Conservation (phyloP, 2,329 filamentous ascomycete genomes). For the Byssoonygena ceratinophila region DNA sequence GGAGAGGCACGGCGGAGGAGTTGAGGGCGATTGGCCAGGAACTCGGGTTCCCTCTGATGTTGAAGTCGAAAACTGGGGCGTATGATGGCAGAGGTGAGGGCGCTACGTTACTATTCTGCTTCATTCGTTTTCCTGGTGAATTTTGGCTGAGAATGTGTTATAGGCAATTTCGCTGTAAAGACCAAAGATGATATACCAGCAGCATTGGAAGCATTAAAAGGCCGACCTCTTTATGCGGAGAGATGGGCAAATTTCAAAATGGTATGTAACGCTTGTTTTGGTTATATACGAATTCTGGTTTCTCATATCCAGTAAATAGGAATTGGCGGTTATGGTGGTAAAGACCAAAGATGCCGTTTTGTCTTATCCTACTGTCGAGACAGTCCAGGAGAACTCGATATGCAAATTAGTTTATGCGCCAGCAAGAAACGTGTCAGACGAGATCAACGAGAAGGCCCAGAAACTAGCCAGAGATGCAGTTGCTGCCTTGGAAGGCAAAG, state of each 20-base stretch:
- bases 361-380: conserved; percentile 85
- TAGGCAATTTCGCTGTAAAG: conserved; percentile 57
- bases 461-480: conserved; percentile 70
- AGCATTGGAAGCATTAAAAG: conserved; percentile 60
- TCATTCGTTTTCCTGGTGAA: conserved; percentile 10
- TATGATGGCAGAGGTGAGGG: conserved; percentile 74
- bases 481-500: conserved; percentile 69
- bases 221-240: conserved; percentile 70
- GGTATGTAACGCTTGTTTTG: conserved; percentile 22
- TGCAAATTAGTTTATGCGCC: conserved; percentile 88
- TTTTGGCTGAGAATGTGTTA: neutral
- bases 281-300: neutral
- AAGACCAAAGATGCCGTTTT: conserved; percentile 66
- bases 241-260: conserved; percentile 76
- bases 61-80: conserved; percentile 80
- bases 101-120: neutral
- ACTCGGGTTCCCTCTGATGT: conserved; percentile 78
- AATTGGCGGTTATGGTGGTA: conserved; percentile 89
- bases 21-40: conserved; percentile 52
- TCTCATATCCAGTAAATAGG: conserved; percentile 30
- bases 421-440: conserved; percentile 56
- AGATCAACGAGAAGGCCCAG: conserved; percentile 56
- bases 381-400: conserved; percentile 87
- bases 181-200: conserved; percentile 49
- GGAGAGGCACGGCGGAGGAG: conserved; percentile 48